phyloP scores from a whole-genome alignment of 2,329 filamentous ascomycete species.

The Venturiaceae sp. region DNA sequence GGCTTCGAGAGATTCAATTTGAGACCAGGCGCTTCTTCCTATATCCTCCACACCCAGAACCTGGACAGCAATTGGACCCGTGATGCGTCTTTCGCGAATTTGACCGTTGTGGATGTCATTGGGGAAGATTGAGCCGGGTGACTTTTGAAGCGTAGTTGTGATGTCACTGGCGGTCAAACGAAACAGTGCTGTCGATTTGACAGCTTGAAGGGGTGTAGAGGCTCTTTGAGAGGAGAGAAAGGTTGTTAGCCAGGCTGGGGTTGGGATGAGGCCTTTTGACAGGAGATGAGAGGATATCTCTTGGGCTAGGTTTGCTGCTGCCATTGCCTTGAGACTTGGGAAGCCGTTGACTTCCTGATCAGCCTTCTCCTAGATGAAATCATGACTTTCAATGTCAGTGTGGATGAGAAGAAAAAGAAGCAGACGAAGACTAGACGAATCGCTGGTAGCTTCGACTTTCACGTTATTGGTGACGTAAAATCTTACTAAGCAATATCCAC shows the following conservation, averaged over 20 bases:
- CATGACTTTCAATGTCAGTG: not conserved
- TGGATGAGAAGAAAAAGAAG: too few species aligned
- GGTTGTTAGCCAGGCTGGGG: constrained; percentile 50
- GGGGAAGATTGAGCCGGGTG: constrained; percentile 43
- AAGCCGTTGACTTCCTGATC: not conserved
- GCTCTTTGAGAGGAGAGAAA: constrained; percentile 49
- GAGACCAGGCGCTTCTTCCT: constrained; percentile 69
- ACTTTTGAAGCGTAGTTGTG: constrained; percentile 44
- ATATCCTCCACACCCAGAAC: constrained; percentile 83
- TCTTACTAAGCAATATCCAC: not conserved
- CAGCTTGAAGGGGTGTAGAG: constrained; percentile 54
- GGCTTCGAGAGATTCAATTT: constrained; percentile 73
- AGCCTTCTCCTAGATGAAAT: not conserved
- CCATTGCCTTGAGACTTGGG: constrained; percentile 1
- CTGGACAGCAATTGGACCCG: constrained; percentile 62
- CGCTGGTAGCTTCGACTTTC: too few species aligned
- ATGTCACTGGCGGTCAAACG: constrained; percentile 74
- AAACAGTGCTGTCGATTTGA: constrained; percentile 71
- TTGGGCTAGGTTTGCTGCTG: constrained; percentile 4
- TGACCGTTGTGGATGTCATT: constrained; percentile 44
- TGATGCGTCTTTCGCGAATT: constrained; percentile 46
- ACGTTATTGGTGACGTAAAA: too few species aligned
- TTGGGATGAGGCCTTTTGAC: constrained; percentile 46
- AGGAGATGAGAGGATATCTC: constrained; percentile 44
- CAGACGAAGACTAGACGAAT: too few species aligned